Base-by-base conservation (phyloP, 2,329 filamentous ascomycete species). In the Botrytis cinerea region DNA sequence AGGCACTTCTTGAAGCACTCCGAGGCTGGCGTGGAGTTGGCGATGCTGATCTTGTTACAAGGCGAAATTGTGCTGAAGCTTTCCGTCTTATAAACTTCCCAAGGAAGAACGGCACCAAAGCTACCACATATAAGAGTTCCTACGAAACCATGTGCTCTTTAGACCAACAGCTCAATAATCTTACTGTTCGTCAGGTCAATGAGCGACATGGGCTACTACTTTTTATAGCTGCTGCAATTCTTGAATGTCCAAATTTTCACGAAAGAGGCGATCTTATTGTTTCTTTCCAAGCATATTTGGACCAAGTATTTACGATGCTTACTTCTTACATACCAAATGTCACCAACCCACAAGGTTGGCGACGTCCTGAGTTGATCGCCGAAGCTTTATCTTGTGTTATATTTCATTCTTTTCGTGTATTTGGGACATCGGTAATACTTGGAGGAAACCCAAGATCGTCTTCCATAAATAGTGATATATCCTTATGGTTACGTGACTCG, bases 21-120 rank as follows among this genome's bases (percentile, higher is more conserved):
- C 84, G 97, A 20, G 90, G 89, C 32, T 99, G 96, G 96, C 88
- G 95, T 81, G 96, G 96, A 0, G 88, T 97, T n/a, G 91, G 91
- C 0, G 93, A 97, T 76, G 85, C 90, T 14, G 94, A 98, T 81
- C 87, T 90, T 0, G 84, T 87, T 9, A 93, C 94, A 2, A 88
- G 96, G 75, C 87, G 93, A 77, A 87, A 89, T 68, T 91, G 94
- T 22, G 93, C 92, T 1, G 83, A 82, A 1, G 90, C 93, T 0
- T 90, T 95, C 77, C 62, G 62, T 16, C 51, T 32, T 68, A 61
- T 72, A 18, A 40, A 40, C 1, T 72, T 60, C 25, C 38, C 51
- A 32, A 25, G 6, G 22, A 32, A 28, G n/a, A n/a, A 54, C 16
- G 9, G 10, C 38, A 35, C 14, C 10, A 40, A 22, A 12, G 22